Evolutionary conservation across 208 protist genomes (phyloP).

Genomic region (Crithidia mellificae): DNA sequence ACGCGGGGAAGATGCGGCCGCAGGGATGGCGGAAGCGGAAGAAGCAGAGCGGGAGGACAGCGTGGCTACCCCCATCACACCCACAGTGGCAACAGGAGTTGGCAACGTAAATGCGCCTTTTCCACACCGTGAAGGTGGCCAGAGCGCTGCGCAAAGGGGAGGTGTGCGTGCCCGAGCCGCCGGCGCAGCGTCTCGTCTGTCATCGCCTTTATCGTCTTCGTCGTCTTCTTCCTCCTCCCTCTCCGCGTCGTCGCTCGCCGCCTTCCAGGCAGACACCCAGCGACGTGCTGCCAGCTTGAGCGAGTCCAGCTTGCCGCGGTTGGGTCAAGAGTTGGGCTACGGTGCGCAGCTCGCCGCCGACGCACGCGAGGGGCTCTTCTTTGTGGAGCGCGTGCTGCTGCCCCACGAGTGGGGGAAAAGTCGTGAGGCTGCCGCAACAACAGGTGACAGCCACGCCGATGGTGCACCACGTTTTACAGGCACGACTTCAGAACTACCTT

Average conservation of each 20-base stretch:
- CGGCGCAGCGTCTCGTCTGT: too few relatives aligned
- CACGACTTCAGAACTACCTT: too few relatives aligned
- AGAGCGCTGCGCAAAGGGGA: too few relatives aligned
- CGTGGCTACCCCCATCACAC: too few relatives aligned
- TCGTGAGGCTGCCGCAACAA: too few relatives aligned
- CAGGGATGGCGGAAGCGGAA: background rate
- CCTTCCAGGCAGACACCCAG: slow-evolving; percentile 6
- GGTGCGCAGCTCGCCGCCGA: slow-evolving; percentile 18
- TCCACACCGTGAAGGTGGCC: too few relatives aligned
- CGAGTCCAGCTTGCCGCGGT: background rate
- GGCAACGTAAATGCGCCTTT: too few relatives aligned
- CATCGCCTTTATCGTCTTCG: background rate
- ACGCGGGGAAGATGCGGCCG: slow-evolving; percentile 2
- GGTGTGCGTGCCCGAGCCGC: too few relatives aligned
- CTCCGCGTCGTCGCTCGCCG: slow-evolving; percentile 22
- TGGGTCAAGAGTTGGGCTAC: slow-evolving; percentile 21
- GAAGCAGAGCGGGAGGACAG: background rate
- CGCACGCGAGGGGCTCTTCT: slow-evolving; percentile 19
- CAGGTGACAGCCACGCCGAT: too few relatives aligned
- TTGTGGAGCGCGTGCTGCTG: slow-evolving; percentile 33
- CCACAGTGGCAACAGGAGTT: too few relatives aligned
- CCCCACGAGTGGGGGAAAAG: slow-evolving; percentile 7
- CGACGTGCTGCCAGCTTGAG: background rate
- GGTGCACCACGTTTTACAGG: too few relatives aligned
- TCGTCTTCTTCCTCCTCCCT: slow-evolving; percentile 17